Conservation (phyloP, 208 protist species). For the Crithidia bombi region DNA sequence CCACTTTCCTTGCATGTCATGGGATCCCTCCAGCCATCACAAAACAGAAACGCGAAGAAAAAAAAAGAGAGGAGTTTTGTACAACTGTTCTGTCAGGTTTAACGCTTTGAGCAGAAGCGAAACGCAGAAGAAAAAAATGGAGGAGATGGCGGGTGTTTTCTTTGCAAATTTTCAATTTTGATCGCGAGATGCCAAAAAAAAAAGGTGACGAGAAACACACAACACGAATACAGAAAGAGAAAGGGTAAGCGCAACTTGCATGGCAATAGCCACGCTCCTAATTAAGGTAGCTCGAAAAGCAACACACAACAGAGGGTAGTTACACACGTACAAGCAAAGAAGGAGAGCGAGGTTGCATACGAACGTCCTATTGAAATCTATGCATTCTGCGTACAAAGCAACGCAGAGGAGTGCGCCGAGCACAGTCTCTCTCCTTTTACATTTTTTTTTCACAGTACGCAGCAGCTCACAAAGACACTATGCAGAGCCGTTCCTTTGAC, state of each 20-base stretch:
- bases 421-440: not conserved
- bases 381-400: not conserved
- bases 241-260: not conserved
- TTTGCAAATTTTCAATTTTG: not conserved
- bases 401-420: not conserved
- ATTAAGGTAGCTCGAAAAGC: slow-evolving; percentile 4
- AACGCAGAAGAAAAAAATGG: slow-evolving; percentile 1
- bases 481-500: not conserved
- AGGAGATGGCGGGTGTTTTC: not conserved
- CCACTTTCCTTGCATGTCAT: not conserved
- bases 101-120: too few relatives aligned
- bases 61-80: too few relatives aligned
- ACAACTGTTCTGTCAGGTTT: too few relatives aligned
- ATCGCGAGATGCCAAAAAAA: not conserved
- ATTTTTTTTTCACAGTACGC: too few relatives aligned
- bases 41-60: slow-evolving; percentile 14
- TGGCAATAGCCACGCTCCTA: slow-evolving; percentile 5
- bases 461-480: not conserved
- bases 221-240: not conserved
- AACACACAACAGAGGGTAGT: not conserved
- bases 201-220: not conserved
- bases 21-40: not conserved
- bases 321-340: too few relatives aligned
- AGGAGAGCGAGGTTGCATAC: too few relatives aligned
- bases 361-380: too few relatives aligned